Evolutionary conservation across 805 yeast genomes (phyloP).

Genomic region (Candida nemodendra): DNA sequence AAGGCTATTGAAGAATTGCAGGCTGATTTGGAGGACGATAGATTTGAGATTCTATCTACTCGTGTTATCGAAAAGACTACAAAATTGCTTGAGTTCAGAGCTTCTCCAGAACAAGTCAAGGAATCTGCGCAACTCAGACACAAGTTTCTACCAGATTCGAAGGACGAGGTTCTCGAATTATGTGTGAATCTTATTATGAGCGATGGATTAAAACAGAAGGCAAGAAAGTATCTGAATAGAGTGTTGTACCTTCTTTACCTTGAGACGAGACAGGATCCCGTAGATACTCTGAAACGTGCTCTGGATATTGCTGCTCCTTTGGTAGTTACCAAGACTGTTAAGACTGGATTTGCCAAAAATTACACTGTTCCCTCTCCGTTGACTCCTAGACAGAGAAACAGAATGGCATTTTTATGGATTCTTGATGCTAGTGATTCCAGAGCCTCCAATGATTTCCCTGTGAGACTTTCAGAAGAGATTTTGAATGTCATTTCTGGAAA

Average conservation of each 20-base stretch:
- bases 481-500: constrained; percentile 73
- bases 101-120: constrained; percentile 61
- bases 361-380: constrained; percentile 80
- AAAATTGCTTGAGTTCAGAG: constrained; percentile 43
- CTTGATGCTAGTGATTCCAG: constrained; percentile 80
- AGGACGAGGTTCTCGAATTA: constrained; percentile 71
- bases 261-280: constrained; percentile 75
- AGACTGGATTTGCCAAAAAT: constrained; percentile 84
- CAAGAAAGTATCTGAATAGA: constrained; percentile 67
- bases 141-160: constrained; percentile 56
- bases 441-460: constrained; percentile 76
- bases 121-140: constrained; percentile 51
- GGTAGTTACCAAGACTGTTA: constrained; percentile 70
- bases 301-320: constrained; percentile 84
- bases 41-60: constrained; percentile 21
- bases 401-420: constrained; percentile 90
- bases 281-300: constrained; percentile 66
- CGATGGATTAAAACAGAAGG: constrained; percentile 82
- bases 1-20: constrained; percentile 30
- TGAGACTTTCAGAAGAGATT: constrained; percentile 88
- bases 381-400: constrained; percentile 74
- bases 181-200: constrained; percentile 88
- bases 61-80: constrained; percentile 17
- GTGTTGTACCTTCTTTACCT: constrained; percentile 80
- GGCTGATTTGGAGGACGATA: constrained; percentile 26